phyloP scores from a whole-genome alignment of 164 flowering plant species.

The Annona cherimola region DNA sequence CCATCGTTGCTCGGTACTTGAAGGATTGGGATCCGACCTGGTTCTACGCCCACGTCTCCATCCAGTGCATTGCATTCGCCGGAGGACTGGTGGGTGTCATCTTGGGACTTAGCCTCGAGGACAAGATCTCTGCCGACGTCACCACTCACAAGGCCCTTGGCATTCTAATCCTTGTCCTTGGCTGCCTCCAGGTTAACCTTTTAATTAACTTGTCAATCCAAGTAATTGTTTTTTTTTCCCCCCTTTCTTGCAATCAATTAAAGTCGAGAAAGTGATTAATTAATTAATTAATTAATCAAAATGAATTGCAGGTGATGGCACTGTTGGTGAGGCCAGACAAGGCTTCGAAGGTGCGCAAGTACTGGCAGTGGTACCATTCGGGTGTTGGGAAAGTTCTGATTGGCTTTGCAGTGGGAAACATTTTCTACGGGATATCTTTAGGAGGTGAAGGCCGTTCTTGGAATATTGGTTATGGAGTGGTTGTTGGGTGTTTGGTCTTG shows the following conservation, averaged over 20 bases:
- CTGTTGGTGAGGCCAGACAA: conserved; percentile 45
- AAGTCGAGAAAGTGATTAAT: no score
- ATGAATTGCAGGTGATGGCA: conserved; percentile 37
- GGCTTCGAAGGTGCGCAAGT: conserved; percentile 46
- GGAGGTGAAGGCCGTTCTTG: conserved; percentile 39
- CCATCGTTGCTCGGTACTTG: conserved; percentile 44
- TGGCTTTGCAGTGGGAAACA: conserved; percentile 36
- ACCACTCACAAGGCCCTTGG: conserved; percentile 51
- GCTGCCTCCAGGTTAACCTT: conserved; percentile 51
- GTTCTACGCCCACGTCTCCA: conserved; percentile 48
- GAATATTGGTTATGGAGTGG: conserved; percentile 50
- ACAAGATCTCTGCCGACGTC: conserved; percentile 29
- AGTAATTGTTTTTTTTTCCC: no score
- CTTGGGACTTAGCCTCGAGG: conserved; percentile 39
- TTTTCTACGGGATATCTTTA: conserved; percentile 66
- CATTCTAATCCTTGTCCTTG: conserved; percentile 41
- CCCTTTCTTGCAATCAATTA: no score
- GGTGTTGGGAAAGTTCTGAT: conserved; percentile 44
- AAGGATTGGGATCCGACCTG: conserved; percentile 57
- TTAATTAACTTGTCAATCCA: neutral
- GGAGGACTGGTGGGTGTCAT: conserved; percentile 45
- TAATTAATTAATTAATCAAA: no score
- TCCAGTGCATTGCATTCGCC: conserved; percentile 41
- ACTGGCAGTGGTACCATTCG: conserved; percentile 75
- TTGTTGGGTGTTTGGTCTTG: conserved; percentile 27